Percentiles rank a stretch among this genome's conserved stretches.
phyloP scores from a whole-genome alignment of 164 flowering plant genomes.

The Magnolia officinalis region DNA sequence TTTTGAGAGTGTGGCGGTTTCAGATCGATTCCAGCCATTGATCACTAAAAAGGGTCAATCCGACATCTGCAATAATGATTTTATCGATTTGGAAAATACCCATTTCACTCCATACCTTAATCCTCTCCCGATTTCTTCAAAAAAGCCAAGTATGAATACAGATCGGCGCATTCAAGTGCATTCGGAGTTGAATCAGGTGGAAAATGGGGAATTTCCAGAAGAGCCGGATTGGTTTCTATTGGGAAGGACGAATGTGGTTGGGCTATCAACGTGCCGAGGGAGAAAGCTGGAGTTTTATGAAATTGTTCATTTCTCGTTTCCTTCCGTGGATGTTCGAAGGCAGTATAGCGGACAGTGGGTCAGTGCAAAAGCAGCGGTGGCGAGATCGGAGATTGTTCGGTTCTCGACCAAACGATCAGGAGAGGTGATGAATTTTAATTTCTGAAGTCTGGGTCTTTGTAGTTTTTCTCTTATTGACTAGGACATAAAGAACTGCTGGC shows the following conservation, averaged over 20 bases:
- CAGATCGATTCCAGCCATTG: constrained; percentile 11
- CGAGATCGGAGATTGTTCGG: constrained; percentile 50
- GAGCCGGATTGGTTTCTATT: constrained; percentile 70
- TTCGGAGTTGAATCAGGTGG: constrained; percentile 24
- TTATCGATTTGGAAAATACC: background rate
- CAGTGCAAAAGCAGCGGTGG: constrained; percentile 18
- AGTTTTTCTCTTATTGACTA: background rate
- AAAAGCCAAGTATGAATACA: background rate
- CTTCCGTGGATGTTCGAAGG: constrained; percentile 15
- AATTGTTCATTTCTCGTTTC: constrained; percentile 60
- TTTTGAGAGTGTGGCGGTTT: background rate
- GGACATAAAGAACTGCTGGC: background rate
- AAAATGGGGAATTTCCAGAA: constrained; percentile 62
- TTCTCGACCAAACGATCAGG: constrained; percentile 67
- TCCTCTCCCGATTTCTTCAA: constrained; percentile 8
- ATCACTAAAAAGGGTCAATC: background rate
- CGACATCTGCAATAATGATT: background rate
- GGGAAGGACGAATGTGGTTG: constrained; percentile 47
- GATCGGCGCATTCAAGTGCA: constrained; percentile 7
- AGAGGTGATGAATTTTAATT: constrained; percentile 41
- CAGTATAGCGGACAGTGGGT: constrained; percentile 9
- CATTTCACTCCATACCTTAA: background rate
- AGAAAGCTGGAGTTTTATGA: constrained; percentile 55
- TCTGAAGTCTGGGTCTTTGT: background rate
- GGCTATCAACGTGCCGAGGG: constrained; percentile 59